Evolutionary conservation across 2,329 filamentous ascomycete genomes (phyloP).

Genomic region (Alternaria consortialis): DNA sequence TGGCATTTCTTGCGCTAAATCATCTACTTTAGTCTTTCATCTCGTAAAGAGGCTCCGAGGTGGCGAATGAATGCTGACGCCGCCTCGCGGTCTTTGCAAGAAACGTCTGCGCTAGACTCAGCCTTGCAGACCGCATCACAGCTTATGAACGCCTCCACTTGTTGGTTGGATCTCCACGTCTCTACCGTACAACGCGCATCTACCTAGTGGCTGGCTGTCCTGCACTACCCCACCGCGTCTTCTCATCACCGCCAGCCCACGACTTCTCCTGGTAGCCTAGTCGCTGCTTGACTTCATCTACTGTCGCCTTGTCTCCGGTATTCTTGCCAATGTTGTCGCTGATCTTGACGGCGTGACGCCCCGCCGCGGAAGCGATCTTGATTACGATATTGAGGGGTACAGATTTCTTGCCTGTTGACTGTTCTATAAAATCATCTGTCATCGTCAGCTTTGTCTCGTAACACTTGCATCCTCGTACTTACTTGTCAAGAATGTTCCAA

Average conservation of each 20-base stretch:
- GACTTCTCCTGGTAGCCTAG: conserved; percentile 86
- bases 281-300: conserved; percentile 82
- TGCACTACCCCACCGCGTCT: conserved; percentile 75
- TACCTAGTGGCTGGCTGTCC: conserved; percentile 29
- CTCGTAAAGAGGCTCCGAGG: background rate
- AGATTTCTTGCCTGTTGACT: conserved; percentile 80
- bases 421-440: conserved; percentile 80
- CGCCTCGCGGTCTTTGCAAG: conserved; percentile 8
- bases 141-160: conserved; percentile 27
- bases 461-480: conserved; percentile 29
- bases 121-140: conserved; percentile 29
- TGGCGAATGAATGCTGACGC: conserved; percentile 13
- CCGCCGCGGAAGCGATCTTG: conserved; percentile 86
- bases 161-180: conserved; percentile 23
- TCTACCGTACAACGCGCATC: conserved; percentile 8
- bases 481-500: conserved; percentile 94
- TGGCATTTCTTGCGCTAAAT: conserved; percentile 1
- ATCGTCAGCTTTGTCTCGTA: conserved; percentile 21
- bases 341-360: conserved; percentile 88
- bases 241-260: conserved; percentile 87
- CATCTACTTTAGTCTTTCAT: background rate
- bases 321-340: conserved; percentile 91
- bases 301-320: conserved; percentile 81
- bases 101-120: conserved; percentile 25
- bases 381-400: conserved; percentile 96